Conservation (phyloP, 495 filamentous ascomycete genomes). For the Lentithecium fluviatile region DNA sequence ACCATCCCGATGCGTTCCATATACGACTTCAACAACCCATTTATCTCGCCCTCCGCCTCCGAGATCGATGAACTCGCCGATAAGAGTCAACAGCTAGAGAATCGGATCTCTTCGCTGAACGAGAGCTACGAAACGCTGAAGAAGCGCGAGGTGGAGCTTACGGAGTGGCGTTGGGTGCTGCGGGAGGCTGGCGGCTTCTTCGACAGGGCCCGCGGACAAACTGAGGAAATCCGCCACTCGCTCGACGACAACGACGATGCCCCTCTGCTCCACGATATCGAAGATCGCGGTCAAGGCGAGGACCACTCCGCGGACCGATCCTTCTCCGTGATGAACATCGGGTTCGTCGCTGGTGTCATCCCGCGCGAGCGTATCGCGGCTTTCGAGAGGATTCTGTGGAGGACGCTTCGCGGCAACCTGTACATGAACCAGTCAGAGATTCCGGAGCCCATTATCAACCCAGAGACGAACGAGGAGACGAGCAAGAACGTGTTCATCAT, state of each 20-base stretch:
- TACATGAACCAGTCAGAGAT: constrained; percentile 99
- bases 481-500: constrained; percentile 99
- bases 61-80: constrained; percentile 96
- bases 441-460: constrained; percentile 89
- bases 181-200: constrained; percentile 96
- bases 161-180: constrained; percentile 96
- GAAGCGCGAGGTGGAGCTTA: constrained; percentile 93
- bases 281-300: constrained; percentile 77
- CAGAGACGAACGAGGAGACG: constrained; percentile 81
- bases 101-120: constrained; percentile 84
- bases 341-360: constrained; percentile 99
- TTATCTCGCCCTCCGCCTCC: constrained; percentile 80
- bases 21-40: constrained; percentile 76
- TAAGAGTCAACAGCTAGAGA: constrained; percentile 86
- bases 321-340: constrained; percentile 95
- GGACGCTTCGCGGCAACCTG: constrained; percentile 92
- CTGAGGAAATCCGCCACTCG: constrained; percentile 91
- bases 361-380: constrained; percentile 87
- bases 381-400: constrained; percentile 96
- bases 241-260: constrained; percentile 81
- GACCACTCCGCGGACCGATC: constrained; percentile 64
- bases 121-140: constrained; percentile 98
- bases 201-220: constrained; percentile 90
- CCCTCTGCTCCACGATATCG: constrained; percentile 56
- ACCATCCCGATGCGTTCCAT: constrained; percentile 77